These are phyloP conservation scores for Camellia granthamiana DNA, from an alignment of 148 eudicot genomes.

Conservation along the genomic window DNA sequence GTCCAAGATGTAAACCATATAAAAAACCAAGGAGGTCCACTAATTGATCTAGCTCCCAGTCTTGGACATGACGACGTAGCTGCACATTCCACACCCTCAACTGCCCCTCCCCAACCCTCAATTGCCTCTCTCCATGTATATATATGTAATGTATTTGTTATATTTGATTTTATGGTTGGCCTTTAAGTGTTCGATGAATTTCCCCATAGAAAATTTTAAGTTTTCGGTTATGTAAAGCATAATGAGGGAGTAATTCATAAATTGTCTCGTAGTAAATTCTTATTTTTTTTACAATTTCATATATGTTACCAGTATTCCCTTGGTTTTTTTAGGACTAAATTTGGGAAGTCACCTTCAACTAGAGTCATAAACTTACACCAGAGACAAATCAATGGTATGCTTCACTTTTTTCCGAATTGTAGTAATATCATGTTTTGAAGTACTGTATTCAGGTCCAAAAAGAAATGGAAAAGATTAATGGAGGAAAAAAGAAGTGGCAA, in stretches of 20 bases:
- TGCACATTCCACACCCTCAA: no score
- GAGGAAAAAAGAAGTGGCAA: no score
- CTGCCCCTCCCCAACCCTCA: no score
- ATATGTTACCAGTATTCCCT: neutral
- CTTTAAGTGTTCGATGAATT: neutral
- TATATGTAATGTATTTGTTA: neutral
- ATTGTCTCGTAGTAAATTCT: neutral
- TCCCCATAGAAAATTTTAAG: neutral
- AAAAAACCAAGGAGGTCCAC: no score
- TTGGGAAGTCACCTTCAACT: constrained; percentile 27
- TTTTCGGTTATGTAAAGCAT: neutral
- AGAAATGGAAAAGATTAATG: no score
- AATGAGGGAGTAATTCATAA: neutral
- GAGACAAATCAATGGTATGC: constrained; percentile 28
- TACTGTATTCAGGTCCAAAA: neutral
- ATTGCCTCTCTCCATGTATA: no score
- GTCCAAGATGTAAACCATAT: no score
- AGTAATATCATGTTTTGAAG: no score
- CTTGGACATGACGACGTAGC: no score
- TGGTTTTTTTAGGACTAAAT: constrained; percentile 23
- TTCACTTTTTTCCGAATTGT: neutral
- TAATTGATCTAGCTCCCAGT: no score
- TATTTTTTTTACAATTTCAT: neutral
- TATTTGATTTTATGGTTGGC: neutral
- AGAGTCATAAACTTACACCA: constrained; percentile 21